phyloP scores from a whole-genome alignment of 2,329 filamentous ascomycete species.

The Verticillium zaregamsianum region DNA sequence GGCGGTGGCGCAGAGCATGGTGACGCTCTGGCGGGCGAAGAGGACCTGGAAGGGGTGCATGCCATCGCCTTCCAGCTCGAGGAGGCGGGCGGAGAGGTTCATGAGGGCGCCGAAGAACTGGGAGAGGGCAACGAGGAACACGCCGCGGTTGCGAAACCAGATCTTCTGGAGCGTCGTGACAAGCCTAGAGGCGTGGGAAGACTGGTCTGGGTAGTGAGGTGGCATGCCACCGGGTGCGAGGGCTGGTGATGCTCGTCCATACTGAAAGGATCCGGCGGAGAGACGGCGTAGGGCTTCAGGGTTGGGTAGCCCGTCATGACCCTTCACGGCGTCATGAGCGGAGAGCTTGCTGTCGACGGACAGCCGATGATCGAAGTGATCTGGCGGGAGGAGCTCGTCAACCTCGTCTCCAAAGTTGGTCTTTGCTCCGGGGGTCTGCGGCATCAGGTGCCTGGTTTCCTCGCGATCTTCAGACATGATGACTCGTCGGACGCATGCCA shows the following conservation, averaged over 20 bases:
- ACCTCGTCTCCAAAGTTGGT: slow-evolving; percentile 15
- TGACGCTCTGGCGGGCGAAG: slow-evolving; percentile 75
- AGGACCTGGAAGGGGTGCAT: slow-evolving; percentile 84
- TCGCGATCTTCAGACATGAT: slow-evolving; percentile 15
- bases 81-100: slow-evolving; percentile 74
- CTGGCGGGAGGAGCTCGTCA: slow-evolving; percentile 14
- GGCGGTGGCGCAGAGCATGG: slow-evolving; percentile 56
- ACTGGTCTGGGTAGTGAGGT: neutral
- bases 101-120: slow-evolving; percentile 82
- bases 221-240: slow-evolving; percentile 14
- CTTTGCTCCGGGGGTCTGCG: slow-evolving; percentile 17
- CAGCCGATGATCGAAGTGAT: slow-evolving; percentile 20
- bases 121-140: slow-evolving; percentile 67
- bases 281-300: slow-evolving; percentile 29
- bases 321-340: slow-evolving; percentile 13
- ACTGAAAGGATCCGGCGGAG: slow-evolving; percentile 34
- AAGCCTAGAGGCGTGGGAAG: neutral
- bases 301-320: slow-evolving; percentile 20
- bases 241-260: slow-evolving; percentile 19
- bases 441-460: slow-evolving; percentile 12
- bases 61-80: slow-evolving; percentile 67
- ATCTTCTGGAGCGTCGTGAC: slow-evolving; percentile 22
- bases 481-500: neutral
- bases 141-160: slow-evolving; percentile 66
- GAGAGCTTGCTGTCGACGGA: slow-evolving; percentile 17